Percentiles rank a stretch among this genome's conserved stretches.
These are phyloP conservation scores for Nakazawaea peltata DNA, from an alignment of 805 yeast species.

Conservation along the genomic window DNA sequence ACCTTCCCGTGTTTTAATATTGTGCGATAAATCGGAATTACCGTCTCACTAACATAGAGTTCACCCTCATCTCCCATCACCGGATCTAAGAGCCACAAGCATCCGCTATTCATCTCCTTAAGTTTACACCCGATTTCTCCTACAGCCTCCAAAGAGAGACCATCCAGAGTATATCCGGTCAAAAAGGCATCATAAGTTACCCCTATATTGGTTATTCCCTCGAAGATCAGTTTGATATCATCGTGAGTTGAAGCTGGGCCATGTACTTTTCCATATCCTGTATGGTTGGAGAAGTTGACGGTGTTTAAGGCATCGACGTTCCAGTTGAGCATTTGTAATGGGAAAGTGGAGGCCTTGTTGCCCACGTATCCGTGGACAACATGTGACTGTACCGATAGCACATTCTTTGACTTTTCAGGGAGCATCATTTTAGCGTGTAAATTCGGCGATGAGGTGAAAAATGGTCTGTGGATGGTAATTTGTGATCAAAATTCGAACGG, in stretches of 20 bases:
- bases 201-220: conserved; percentile 26
- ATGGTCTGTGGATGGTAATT: no score
- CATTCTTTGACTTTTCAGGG: conserved; percentile 13
- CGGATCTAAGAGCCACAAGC: conserved; percentile 62
- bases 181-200: conserved; percentile 45
- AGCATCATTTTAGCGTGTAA: no score
- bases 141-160: conserved; percentile 35
- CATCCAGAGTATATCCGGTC: conserved; percentile 65
- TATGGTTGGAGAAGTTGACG: conserved; percentile 61
- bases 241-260: conserved; percentile 38
- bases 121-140: conserved; percentile 28
- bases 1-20: conserved; percentile 39
- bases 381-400: conserved; percentile 57
- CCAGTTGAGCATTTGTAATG: conserved; percentile 60
- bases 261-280: conserved; percentile 53
- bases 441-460: no score
- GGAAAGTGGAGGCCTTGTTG: conserved; percentile 58
- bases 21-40: conserved; percentile 50
- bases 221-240: conserved; percentile 29
- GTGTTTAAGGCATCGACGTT: conserved; percentile 61
- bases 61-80: conserved; percentile 78
- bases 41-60: conserved; percentile 50
- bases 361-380: conserved; percentile 73
- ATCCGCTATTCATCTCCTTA: conserved; percentile 24
- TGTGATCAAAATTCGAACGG: no score